Evolutionary conservation across 73 alveolate genomes (phyloP), one percentile per base, ranked within the genome.

Genomic region (Effrenium voratum): DNA sequence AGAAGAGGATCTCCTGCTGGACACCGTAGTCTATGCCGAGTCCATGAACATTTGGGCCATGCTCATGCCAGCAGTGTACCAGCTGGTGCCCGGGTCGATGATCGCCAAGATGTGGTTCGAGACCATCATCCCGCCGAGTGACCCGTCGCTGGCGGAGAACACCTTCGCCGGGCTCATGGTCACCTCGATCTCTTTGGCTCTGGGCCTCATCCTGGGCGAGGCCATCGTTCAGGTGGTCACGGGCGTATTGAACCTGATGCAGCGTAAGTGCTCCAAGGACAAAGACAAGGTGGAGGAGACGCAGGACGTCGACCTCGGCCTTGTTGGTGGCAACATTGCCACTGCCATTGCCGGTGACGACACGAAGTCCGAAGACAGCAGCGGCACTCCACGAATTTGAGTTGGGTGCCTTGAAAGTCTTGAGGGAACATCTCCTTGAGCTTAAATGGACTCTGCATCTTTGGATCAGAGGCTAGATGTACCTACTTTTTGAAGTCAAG

Each of bases 1-100:
- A 5, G 97, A 90, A 43, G 97, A 90, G 52, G 97, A 90, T 8
- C n/a, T 90, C 88, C 46, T 90, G 86, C 44, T 90, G 87, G 97
- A 90, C 76, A 90, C 97, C 73, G 47, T 90, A 75, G 97, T 90
- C 49, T 68, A 90, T 68, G 97, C 97, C 28, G 97, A 90, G 15
- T 90, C 97, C 55, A 90, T 90, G 97, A 90, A 90, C 87, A 70
- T 90, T 34, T 90, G 97, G 97, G 66, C 97, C 43, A 90, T 90
- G 97, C 88, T 90, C 59, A 90, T 90, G 97, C 97, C 97, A 36
- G 97, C 97, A 1, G 97, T 90, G 32, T 90, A 90, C 97, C 97
- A 90, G 88, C 68, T 90, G 24, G 97, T 90, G 76, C 97, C 97
- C 68, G 97, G 97, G 59, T 90, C 97, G 32, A 90, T 90, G 97